These are phyloP conservation scores for Ceriops decandra DNA, from an alignment of 345 rosid genomes.

Conservation along the genomic window DNA sequence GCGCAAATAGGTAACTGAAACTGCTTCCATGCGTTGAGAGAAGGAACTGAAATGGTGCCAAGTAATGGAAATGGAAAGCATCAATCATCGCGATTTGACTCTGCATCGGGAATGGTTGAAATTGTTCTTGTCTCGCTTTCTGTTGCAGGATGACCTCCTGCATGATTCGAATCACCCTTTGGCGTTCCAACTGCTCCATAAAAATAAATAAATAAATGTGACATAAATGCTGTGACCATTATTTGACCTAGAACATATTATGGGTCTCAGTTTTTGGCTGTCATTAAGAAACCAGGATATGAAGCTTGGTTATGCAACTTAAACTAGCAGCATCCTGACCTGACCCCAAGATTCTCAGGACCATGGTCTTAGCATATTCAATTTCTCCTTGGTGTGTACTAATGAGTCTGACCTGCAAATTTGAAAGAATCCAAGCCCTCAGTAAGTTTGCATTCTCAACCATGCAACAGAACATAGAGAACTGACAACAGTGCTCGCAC, in stretches of 20 bases:
- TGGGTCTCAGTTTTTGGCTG: too few relatives aligned
- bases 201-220: neutral
- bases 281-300: too few relatives aligned
- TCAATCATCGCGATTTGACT: constrained; percentile 35
- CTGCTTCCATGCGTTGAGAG: too few relatives aligned
- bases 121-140: constrained; percentile 18
- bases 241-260: too few relatives aligned
- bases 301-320: too few relatives aligned
- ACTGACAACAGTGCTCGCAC: neutral
- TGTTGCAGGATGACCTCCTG: constrained; percentile 8
- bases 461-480: neutral
- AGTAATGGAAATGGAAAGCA: neutral
- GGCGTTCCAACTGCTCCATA: constrained; percentile 6
- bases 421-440: constrained; percentile 1
- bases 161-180: neutral
- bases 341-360: constrained; percentile 40
- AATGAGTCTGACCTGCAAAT: constrained; percentile 45
- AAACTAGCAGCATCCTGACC: constrained; percentile 17
- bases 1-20: neutral
- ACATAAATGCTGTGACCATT: too few relatives aligned
- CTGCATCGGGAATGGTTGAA: constrained; percentile 25
- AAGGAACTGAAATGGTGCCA: neutral
- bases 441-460: neutral
- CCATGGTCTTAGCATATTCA: constrained; percentile 33
- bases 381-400: constrained; percentile 52